Conservation (phyloP, 208 protist genomes). For the Lotmaria passim region DNA sequence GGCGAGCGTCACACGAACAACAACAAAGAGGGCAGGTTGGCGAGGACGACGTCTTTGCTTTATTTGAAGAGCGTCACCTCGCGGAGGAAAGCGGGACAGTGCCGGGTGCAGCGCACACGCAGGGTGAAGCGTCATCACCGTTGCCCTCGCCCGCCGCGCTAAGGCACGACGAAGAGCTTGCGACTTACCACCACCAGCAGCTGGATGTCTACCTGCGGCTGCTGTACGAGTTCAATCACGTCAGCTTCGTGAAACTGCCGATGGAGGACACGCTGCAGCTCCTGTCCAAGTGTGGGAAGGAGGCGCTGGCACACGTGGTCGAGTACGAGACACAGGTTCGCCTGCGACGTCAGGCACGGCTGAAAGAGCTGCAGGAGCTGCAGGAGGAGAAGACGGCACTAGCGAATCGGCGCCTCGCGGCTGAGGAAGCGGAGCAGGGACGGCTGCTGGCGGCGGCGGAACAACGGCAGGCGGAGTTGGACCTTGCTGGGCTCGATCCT, state of each 20-base stretch:
- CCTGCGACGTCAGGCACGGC: constrained; percentile 42
- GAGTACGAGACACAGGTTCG: constrained; percentile 83
- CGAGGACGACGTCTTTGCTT: constrained; percentile 28
- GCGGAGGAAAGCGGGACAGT: constrained; percentile 5
- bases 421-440: constrained; percentile 44
- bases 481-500: constrained; percentile 7
- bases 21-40: constrained; percentile 2
- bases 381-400: constrained; percentile 44
- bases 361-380: constrained; percentile 52
- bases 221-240: constrained; percentile 91
- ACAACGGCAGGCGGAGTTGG: constrained; percentile 33
- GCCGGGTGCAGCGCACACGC: neutral
- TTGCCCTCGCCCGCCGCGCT: neutral
- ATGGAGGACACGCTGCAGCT: constrained; percentile 83
- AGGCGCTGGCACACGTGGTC: constrained; percentile 67
- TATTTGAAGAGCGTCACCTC: constrained; percentile 38
- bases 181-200: constrained; percentile 76
- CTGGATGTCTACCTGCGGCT: constrained; percentile 72
- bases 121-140: neutral
- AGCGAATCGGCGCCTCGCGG: constrained; percentile 36
- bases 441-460: constrained; percentile 33
- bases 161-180: constrained; percentile 32
- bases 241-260: constrained; percentile 83
- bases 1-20: neutral
- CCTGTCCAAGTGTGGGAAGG: constrained; percentile 75